Conservation (phyloP, 2,329 filamentous ascomycete species). For the Akanthomyces dipterigenus region DNA sequence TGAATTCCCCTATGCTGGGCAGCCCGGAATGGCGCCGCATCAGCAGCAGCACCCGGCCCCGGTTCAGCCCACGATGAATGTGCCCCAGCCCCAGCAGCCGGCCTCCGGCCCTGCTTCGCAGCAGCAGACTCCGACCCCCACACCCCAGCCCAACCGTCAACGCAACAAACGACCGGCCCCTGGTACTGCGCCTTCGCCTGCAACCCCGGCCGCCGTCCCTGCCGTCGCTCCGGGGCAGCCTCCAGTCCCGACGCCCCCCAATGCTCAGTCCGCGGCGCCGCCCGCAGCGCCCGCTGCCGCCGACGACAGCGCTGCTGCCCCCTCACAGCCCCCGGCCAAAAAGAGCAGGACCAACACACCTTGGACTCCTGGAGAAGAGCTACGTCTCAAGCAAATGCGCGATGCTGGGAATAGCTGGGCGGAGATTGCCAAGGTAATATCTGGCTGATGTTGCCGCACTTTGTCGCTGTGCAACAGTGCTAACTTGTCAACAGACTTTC, state of each 20-base stretch:
- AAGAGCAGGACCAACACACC: slow-evolving; percentile 98
- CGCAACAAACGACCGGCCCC: slow-evolving; percentile 38
- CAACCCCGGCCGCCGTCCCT: slow-evolving; percentile 24
- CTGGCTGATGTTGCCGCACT: neutral
- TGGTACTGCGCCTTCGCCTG: slow-evolving; percentile 32
- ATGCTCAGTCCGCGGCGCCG: slow-evolving; percentile 21
- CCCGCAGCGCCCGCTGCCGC: slow-evolving; percentile 15
- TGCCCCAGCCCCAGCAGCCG: slow-evolving; percentile 28
- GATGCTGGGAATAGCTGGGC: slow-evolving; percentile 93
- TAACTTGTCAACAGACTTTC: slow-evolving; percentile 60
- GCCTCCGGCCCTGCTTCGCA: slow-evolving; percentile 29
- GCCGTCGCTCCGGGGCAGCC: slow-evolving; percentile 27
- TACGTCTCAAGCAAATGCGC: slow-evolving; percentile 86
- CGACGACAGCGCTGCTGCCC: slow-evolving; percentile 26
- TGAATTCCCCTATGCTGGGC: slow-evolving; percentile 35
- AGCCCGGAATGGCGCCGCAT: slow-evolving; percentile 32
- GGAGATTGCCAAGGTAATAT: slow-evolving; percentile 96
- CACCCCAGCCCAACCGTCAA: slow-evolving; percentile 31
- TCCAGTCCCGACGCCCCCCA: slow-evolving; percentile 23
- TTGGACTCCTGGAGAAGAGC: slow-evolving; percentile 92
- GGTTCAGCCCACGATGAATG: slow-evolving; percentile 37
- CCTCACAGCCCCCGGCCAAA: slow-evolving; percentile 58
- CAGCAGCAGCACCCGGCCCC: slow-evolving; percentile 30
- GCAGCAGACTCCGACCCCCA: slow-evolving; percentile 31
- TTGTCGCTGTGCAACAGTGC: neutral